A percentile compares a stretch with the other conserved stretches of the same genome.
phyloP scores from a whole-genome alignment of 345 rosid genomes.

The Carallia brachiata region DNA sequence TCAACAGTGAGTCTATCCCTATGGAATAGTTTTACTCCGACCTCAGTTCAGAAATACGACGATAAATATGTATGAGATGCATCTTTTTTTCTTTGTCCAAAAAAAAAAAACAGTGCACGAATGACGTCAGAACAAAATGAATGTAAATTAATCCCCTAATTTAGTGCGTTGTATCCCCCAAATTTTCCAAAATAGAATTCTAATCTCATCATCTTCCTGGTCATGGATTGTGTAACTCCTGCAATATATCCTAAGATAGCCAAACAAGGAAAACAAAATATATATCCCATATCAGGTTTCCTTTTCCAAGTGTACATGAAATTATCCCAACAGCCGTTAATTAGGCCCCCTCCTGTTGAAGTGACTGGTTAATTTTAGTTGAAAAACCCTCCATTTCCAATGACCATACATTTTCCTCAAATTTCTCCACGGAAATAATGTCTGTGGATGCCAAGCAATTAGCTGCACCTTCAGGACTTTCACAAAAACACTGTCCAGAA shows the following conservation, averaged over 20 bases:
- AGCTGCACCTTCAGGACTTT: slow-evolving; percentile 16
- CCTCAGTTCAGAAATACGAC: too few relatives aligned
- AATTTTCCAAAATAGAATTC: neutral
- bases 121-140: neutral
- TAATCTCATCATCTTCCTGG: neutral
- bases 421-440: slow-evolving; percentile 19
- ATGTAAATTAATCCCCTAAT: neutral
- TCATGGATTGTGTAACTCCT: neutral
- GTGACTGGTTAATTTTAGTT: slow-evolving; percentile 21
- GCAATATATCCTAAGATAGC: too few relatives aligned
- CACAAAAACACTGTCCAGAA: slow-evolving; percentile 4
- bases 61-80: too few relatives aligned
- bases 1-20: too few relatives aligned
- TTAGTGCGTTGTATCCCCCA: neutral
- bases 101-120: neutral
- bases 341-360: slow-evolving; percentile 1
- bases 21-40: too few relatives aligned
- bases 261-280: too few relatives aligned
- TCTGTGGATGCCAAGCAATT: neutral
- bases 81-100: too few relatives aligned
- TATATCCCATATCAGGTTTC: neutral
- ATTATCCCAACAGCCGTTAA: neutral
- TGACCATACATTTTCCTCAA: slow-evolving; percentile 42
- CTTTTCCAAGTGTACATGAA: neutral
- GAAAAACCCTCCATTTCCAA: slow-evolving; percentile 34